Base-by-base conservation (phyloP, 2,329 filamentous ascomycete species). In the Fusarium agapanthi region DNA sequence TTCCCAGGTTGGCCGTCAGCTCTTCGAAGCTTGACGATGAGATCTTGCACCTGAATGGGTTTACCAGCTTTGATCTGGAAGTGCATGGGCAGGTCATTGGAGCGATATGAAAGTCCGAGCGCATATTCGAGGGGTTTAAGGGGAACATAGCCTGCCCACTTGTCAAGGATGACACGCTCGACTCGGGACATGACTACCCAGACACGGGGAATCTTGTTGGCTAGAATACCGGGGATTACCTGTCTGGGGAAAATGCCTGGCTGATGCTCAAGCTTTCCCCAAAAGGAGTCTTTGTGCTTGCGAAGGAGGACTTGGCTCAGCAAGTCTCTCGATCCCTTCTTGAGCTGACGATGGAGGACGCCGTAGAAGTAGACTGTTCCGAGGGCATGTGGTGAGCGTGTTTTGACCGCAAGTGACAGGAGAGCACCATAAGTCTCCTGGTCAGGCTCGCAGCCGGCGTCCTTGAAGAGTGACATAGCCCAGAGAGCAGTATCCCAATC, bases 371-470 rank as follows among this genome's bases (percentile, higher is more conserved):
- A 76, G 24, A 79, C 45, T 38, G 76, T 76, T 41, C 78, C 79
- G 3, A 83, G 75, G 28, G 78, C 75, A 56, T 75, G 71, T 15
- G 79, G 73, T 26, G 81, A 78, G 43, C 78, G 79, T 6, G 78
- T 69, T 24, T 60, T 67, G 68, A 81, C 78, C 20, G 82, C 81
- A 30, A 85, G 75, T 12, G 76, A 67, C 64, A 85, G 81, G 51
- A 88, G 80, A 18, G 78, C 68, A 40, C 80, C 68, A 72, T 83
- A 86, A 2, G 81, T 82, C 20, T 76, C 47, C 10, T 71, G 57
- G 64, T 83, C 76, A 16, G 79, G 79, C 30, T 75, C 61, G 47
- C 73, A 71, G 16, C 64, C 61, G 16, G 68, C 59, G 8, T 68
- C 51, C 32, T 77, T 59, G 34, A 75, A 64, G 20, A 78, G 68